phyloP scores from a whole-genome alignment of 768 basidiomycete genomes.

The Austroboletus eburneus region DNA sequence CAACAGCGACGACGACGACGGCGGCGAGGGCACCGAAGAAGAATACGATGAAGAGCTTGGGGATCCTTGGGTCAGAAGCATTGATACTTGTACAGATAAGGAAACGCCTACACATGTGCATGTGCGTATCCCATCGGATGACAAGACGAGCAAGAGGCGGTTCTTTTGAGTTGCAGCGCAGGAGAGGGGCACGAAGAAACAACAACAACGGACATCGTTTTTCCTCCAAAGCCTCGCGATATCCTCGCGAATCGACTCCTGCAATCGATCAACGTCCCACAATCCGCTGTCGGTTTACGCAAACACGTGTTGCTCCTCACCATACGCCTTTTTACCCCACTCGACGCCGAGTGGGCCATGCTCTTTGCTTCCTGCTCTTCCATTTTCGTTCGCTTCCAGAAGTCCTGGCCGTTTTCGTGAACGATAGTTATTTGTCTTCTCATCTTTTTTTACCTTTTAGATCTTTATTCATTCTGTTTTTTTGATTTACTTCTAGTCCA shows the following conservation, averaged over 20 bases:
- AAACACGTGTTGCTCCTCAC: not conserved
- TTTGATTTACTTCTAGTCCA: slow-evolving; percentile 1
- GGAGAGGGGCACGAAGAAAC: not conserved
- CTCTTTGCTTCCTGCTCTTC: not conserved
- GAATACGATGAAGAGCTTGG: slow-evolving; percentile 71
- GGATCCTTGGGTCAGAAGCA: slow-evolving; percentile 82
- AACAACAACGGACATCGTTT: slow-evolving; percentile 1
- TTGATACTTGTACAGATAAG: slow-evolving; percentile 63
- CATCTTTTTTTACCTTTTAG: slow-evolving; percentile 3
- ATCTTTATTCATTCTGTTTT: slow-evolving; percentile 4
- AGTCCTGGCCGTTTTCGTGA: not conserved
- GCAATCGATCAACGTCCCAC: slow-evolving; percentile 10
- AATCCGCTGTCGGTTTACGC: not conserved
- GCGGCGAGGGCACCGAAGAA: slow-evolving; percentile 36
- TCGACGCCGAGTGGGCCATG: not conserved
- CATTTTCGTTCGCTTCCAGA: not conserved
- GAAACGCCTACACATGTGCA: slow-evolving; percentile 56
- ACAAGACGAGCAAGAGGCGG: slow-evolving; percentile 66
- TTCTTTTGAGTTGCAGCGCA: slow-evolving; percentile 51
- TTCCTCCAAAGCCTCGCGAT: slow-evolving; percentile 5
- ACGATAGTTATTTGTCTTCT: not conserved
- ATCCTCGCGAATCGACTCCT: slow-evolving; percentile 12
- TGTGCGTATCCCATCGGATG: slow-evolving; percentile 69
- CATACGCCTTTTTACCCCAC: not conserved
- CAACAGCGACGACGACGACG: slow-evolving; percentile 23